Base-by-base conservation (phyloP, 2,329 filamentous ascomycete genomes). In the Kalmusia sp. region DNA sequence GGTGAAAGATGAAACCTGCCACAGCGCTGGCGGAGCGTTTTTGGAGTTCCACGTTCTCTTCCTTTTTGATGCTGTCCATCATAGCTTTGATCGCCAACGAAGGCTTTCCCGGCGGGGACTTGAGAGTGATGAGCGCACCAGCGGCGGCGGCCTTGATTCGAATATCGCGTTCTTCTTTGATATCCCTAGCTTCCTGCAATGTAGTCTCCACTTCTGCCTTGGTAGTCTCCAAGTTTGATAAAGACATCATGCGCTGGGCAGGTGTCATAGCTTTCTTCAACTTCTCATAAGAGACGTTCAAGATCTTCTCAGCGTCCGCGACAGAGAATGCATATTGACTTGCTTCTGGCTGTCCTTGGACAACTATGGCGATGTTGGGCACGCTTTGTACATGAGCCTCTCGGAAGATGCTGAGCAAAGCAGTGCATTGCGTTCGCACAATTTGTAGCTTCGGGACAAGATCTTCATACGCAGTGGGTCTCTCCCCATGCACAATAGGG, bases 31-130 rank as follows among this genome's bases (percentile, higher is more conserved):
- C 91, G 24, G 93, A 96, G 21, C 93, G 89, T 63, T 85, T 86
- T 72, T 99, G 95, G 1, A 99, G 81, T 61, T 95, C 91, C 24
- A 89, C 77, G 67, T 96, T 98, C 65, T 97, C 95, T 71, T 99
- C 96, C 31, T 87, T 88, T 76, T 98, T 99, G 69, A 99, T 85
- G 67, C 93, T 98, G 73, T 99, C 95, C 95, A 99, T 99, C 75
- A 99, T 90, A 2, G 88, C 91, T 76, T 96, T 97, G 77, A 99
- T 99, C 11, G 96, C 86, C 15, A 88, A 85, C 57, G 91, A 92
- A 8, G 93, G 92, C 72, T 96, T 98, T 84, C 96, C 98, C 0
- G 96, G 93, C 8, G 97, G 83, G 25, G 90, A 83, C 52, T 87
- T 86, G 77, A 98, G 87, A n/a, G 92, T 89, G 43, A 99, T 90